phyloP scores from a whole-genome alignment of 2,329 filamentous ascomycete species.

The Penicillium sp. region DNA sequence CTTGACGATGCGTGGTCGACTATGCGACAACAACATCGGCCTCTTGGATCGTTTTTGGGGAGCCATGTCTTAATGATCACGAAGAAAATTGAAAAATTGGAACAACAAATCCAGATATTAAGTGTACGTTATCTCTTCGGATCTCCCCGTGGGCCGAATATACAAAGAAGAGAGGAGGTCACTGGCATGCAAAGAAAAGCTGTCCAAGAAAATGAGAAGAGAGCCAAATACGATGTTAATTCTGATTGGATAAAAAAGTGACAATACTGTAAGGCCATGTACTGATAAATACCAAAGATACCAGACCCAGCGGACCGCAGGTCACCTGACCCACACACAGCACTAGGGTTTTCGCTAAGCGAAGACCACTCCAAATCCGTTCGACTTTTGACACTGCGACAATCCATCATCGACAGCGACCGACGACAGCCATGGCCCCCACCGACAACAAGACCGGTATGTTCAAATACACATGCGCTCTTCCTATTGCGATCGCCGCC shows the following conservation, averaged over 20 bases:
- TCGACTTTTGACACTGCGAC: constrained; percentile 42
- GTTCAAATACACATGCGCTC: constrained; percentile 17
- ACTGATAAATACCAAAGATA: constrained; percentile 5
- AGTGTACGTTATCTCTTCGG: no score
- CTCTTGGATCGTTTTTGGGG: constrained; percentile 32
- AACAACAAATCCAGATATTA: no score
- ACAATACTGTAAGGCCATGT: not conserved
- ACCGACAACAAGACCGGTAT: constrained; percentile 48
- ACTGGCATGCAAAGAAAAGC: not conserved
- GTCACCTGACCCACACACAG: constrained; percentile 41
- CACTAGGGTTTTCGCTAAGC: constrained; percentile 41
- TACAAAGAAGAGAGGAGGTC: not conserved
- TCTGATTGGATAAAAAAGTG: constrained; percentile 1
- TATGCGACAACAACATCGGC: constrained; percentile 41
- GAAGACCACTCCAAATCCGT: constrained; percentile 37
- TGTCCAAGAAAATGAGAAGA: constrained; percentile 4
- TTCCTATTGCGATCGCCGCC: constrained; percentile 41
- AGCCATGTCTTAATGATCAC: constrained; percentile 19
- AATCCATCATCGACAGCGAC: constrained; percentile 40
- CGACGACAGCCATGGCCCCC: constrained; percentile 48
- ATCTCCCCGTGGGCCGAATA: not conserved
- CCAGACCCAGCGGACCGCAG: constrained; percentile 10
- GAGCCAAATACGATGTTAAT: not conserved
- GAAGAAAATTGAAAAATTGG: not conserved
- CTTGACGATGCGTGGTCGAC: constrained; percentile 43